Base-by-base conservation (phyloP, 495 filamentous ascomycete genomes). In the Penicillium verhagenii region DNA sequence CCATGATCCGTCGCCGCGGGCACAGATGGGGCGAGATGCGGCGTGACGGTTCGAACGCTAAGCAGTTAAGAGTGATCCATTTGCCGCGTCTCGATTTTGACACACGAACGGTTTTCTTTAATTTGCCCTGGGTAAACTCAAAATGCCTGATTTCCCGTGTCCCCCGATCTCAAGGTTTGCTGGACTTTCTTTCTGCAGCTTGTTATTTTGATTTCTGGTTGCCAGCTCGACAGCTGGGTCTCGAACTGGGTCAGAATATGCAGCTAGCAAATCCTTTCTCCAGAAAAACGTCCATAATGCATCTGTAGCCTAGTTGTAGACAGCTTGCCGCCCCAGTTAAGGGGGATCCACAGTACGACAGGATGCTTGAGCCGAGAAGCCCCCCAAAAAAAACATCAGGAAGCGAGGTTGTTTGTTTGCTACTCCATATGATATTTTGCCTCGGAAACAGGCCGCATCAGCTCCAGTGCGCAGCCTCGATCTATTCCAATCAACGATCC, bases 1-100 rank as follows among this genome's bases (percentile, higher is more conserved):
- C 62, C 62, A 67, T 59, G 54, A 61, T 64, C 54, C 52, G 47
- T 39, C 31, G 47, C 20, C 31, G 40, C 23, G 56, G 50, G 50
- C 45, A 37, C 53, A 40, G 39, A 61, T 58, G 61, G 61, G 61
- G 58, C 61, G 43, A 57, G 59, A 61, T 64, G 53, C 55, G 50
- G 47, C 52, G 47, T 26, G 53, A 52, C 46, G 39, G 59, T 58
- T 58, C 57, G 31, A 55, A 63, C 63, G 59, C 62, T 63, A 65
- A 63, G 53, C 59, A 47, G 57, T 65, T 65, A 68, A 64, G 56
- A 57, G 43, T 58, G 47, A 50, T 47, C 58, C 58, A 59, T 59
- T 29, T 45, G 28, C 53, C 40, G 33, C 10, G 49, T 16, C 46
- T 48, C 20, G 11, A 33, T 29, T 52, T 45, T 64, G 61, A 53